phyloP scores from a whole-genome alignment of 2,329 filamentous ascomycete species.

The Sporothrix humicola region DNA sequence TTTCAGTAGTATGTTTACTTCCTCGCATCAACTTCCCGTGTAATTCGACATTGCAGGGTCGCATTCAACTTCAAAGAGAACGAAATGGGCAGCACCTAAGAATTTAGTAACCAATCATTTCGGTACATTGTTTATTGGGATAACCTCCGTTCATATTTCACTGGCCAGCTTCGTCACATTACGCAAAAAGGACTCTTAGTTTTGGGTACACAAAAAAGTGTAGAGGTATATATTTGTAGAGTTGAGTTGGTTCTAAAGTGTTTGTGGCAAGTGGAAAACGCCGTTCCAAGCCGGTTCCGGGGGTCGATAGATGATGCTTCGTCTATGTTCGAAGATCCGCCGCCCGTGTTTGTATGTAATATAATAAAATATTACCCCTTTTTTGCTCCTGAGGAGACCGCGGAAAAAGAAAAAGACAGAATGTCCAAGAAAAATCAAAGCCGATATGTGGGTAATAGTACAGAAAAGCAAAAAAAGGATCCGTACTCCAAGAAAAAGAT shows the following conservation, averaged over 20 bases:
- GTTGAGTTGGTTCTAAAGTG: slow-evolving; percentile 29
- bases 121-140: neutral
- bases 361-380: slow-evolving; percentile 24
- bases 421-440: neutral
- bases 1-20: too few species aligned
- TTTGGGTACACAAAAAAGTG: slow-evolving; percentile 28
- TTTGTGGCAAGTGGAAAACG: slow-evolving; percentile 13
- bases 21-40: too few species aligned
- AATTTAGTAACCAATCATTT: neutral
- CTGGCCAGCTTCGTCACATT: too few species aligned
- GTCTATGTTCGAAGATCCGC: neutral
- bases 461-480: neutral
- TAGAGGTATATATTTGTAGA: slow-evolving; percentile 32
- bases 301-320: neutral
- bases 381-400: slow-evolving; percentile 8
- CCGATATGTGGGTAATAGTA: slow-evolving; percentile 22
- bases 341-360: slow-evolving; percentile 14
- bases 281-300: slow-evolving; percentile 23
- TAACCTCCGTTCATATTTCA: neutral
- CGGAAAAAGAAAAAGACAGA: neutral
- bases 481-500: slow-evolving; percentile 9
- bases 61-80: too few species aligned
- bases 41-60: too few species aligned
- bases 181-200: neutral
- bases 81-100: too few species aligned